Evolutionary conservation across 345 rosid species (phyloP), one percentile per base, ranked within the genome.

Genomic region (Linum trigynum): DNA sequence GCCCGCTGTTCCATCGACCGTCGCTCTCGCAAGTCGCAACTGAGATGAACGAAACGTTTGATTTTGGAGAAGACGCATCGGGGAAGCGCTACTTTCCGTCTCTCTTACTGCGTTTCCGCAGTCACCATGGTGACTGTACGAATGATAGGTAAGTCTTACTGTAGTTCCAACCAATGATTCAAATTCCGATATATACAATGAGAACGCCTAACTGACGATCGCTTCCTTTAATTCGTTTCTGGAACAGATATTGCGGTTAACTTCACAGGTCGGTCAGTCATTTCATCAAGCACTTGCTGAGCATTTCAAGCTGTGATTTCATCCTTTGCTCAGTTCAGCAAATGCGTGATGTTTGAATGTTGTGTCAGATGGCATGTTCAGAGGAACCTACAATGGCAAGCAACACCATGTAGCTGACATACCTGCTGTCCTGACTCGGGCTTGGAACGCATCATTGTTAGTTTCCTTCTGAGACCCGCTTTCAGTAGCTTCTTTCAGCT

Each of bases 401-500:
- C 92, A 86, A 61, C 80, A 69, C 73, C 97, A 94, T 60, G 84
- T 67, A 2, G 78, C 96, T 0, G 99, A 90, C 65, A 79, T 86
- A 57, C 82, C 89, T 5, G 72, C 84, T 1, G 96, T 94, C 57
- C 72, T 90, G 71, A 82, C 72, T 69, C 82, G 99, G 45, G 99
- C 97, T 67, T 94, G 99, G 97, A 94, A 71, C 79, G 97, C 71
- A 85, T 94, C 77, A 88, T 94, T 60, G 99, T 90, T 65, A 77
- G 71, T 67, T 69, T 8, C 10, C 36, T 67, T 23, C 32, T 59
- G 16, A 37, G 12, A 36, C 23, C 8, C 4, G n/a, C 23, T 45
- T 55, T 57, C 60, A 43, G 50, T 2, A 4, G n/a, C 67, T 70
- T 58, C 53, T n/a, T 15, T 41, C 3, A 14, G 65, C 39, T n/a